Evolutionary conservation across 163 green algal genomes (phyloP).

Genomic region (Chlorella variabilis): DNA sequence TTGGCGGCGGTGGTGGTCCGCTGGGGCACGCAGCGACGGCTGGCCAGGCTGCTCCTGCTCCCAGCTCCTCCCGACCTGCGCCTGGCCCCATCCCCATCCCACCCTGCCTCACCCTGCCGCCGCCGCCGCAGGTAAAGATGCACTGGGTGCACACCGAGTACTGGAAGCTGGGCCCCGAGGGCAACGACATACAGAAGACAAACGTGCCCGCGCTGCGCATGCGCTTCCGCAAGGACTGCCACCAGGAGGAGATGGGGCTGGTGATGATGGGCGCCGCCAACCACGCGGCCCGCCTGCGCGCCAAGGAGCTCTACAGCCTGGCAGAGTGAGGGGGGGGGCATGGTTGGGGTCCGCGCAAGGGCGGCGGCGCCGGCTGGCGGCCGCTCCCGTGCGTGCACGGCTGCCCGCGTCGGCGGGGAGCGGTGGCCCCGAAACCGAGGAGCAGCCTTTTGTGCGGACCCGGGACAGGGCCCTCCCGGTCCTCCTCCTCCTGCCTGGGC

Average conservation of each 20-base stretch:
- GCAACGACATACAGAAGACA: slow-evolving; percentile 99
- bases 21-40: not conserved
- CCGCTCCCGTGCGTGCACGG: too few relatives aligned
- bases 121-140: slow-evolving; percentile 83
- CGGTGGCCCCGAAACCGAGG: too few relatives aligned
- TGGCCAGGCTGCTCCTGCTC: not conserved
- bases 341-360: not conserved
- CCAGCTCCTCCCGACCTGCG: not conserved
- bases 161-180: slow-evolving; percentile 88
- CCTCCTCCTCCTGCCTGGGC: too few relatives aligned
- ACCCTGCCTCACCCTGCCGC: slow-evolving; percentile 43
- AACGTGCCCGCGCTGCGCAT: slow-evolving; percentile 98
- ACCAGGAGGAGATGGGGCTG: slow-evolving; percentile 44
- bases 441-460: too few relatives aligned
- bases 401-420: too few relatives aligned
- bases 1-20: not conserved
- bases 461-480: too few relatives aligned
- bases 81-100: not conserved
- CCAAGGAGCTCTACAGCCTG: slow-evolving; percentile 20
- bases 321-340: slow-evolving; percentile 5
- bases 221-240: slow-evolving; percentile 79
- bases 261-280: slow-evolving; percentile 31
- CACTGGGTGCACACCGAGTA: slow-evolving; percentile 90
- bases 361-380: too few relatives aligned
- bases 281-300: slow-evolving; percentile 38